Conservation (phyloP, 139 green algal species). For the Coccomyxa sp. region DNA sequence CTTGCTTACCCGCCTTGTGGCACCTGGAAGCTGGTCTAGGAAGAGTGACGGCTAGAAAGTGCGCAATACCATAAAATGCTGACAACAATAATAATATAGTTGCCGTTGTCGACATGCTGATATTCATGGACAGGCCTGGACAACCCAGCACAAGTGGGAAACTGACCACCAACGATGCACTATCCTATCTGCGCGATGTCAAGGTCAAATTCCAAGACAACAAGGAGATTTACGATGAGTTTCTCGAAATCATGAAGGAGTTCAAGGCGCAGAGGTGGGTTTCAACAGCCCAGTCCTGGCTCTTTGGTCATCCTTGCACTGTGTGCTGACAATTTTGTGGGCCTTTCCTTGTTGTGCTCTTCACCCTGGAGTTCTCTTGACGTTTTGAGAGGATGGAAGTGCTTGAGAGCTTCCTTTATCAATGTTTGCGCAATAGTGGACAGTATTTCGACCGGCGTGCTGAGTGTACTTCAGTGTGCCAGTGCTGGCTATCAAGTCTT, state of each 20-base stretch:
- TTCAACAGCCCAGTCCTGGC: background rate
- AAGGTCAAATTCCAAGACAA: constrained; percentile 57
- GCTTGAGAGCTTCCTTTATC: background rate
- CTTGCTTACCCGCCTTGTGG: no score
- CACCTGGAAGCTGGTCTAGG: no score
- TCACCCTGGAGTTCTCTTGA: no score
- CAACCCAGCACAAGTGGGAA: background rate
- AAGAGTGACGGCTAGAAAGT: no score
- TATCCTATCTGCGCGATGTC: constrained; percentile 81
- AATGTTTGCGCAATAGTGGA: background rate
- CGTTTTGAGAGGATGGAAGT: no score
- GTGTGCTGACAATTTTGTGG: background rate
- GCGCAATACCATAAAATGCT: no score
- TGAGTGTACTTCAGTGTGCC: background rate
- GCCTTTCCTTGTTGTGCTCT: no score
- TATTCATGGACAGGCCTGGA: background rate
- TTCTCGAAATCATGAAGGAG: constrained; percentile 99
- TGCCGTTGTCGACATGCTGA: no score
- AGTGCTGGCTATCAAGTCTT: background rate
- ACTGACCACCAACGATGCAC: constrained; percentile 73
- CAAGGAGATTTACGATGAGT: constrained; percentile 66
- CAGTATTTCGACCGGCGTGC: background rate
- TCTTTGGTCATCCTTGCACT: background rate
- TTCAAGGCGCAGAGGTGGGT: constrained; percentile 92
- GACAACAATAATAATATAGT: no score